phyloP scores from a whole-genome alignment of 2,329 filamentous ascomycete genomes.

The Cordyceps tenuipes region DNA sequence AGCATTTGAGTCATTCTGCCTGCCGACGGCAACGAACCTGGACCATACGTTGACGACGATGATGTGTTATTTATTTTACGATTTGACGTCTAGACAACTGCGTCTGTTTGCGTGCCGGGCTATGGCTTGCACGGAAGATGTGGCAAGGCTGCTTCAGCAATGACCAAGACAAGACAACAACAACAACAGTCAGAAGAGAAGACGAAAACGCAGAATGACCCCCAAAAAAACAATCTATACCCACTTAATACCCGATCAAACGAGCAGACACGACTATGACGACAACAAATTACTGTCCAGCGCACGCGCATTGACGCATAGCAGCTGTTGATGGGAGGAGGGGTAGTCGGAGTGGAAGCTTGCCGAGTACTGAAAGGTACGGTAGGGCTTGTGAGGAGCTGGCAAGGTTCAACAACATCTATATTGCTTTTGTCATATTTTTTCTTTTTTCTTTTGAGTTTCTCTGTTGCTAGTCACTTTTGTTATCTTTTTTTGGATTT shows the following conservation, averaged over 20 bases:
- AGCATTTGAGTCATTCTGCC: neutral
- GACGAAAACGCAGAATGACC: constrained; percentile 8
- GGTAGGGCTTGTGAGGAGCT: neutral
- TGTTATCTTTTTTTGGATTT: constrained; percentile 10
- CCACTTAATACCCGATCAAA: constrained; percentile 32
- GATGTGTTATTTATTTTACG: constrained; percentile 32
- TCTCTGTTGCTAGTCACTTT: constrained; percentile 13
- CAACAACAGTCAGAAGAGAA: constrained; percentile 1
- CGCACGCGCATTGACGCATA: constrained; percentile 7
- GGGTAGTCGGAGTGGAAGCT: constrained; percentile 15
- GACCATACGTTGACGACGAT: constrained; percentile 36
- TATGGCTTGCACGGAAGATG: neutral
- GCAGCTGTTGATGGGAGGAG: constrained; percentile 16
- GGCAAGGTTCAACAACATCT: constrained; percentile 2
- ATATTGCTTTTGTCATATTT: constrained; percentile 7
- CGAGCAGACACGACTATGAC: constrained; percentile 27
- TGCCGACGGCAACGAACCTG: constrained; percentile 16
- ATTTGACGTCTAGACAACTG: constrained; percentile 37
- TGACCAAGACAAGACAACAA: constrained; percentile 5
- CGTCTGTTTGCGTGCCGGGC: neutral
- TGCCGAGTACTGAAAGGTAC: neutral
- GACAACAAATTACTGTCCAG: constrained; percentile 18
- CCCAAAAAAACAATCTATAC: constrained; percentile 23
- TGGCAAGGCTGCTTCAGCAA: constrained; percentile 6
- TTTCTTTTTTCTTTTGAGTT: constrained; percentile 10